phyloP scores from a whole-genome alignment of 2,329 filamentous ascomycete species.

The Simplicillium sp. region DNA sequence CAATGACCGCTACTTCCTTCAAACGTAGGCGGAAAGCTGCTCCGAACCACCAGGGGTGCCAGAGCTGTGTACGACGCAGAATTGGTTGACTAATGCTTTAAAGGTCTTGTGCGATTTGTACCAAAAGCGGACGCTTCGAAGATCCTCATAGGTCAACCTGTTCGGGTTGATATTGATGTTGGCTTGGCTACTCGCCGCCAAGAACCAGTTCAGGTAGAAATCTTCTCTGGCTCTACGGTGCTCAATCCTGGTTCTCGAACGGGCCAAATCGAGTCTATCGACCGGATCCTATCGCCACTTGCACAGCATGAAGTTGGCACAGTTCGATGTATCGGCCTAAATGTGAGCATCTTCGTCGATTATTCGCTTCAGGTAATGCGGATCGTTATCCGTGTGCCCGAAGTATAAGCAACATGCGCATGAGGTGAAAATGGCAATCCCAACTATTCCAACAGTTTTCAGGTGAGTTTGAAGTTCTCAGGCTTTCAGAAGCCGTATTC shows the following conservation, averaged over 20 bases:
- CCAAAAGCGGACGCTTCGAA: constrained; percentile 38
- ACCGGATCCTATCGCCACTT: too few relatives aligned
- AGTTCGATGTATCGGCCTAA: too few relatives aligned
- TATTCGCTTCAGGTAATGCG: too few relatives aligned
- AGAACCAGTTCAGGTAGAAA: constrained; percentile 43
- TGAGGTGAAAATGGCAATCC: constrained; percentile 42
- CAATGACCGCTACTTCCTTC: too few relatives aligned
- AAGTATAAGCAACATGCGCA: constrained; percentile 27
- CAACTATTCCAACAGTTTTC: constrained; percentile 46
- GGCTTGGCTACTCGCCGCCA: constrained; percentile 46
- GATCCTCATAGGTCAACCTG: constrained; percentile 46
- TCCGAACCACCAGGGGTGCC: too few relatives aligned
- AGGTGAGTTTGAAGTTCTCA: constrained; percentile 26
- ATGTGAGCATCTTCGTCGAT: too few relatives aligned
- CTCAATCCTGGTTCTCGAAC: constrained; percentile 41
- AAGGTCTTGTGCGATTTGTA: constrained; percentile 51
- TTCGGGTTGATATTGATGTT: constrained; percentile 42
- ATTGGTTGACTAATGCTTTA: constrained; percentile 38
- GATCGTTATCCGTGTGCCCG: too few relatives aligned
- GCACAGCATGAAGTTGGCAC: too few relatives aligned
- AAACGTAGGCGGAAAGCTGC: too few relatives aligned
- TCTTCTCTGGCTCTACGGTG: constrained; percentile 50
- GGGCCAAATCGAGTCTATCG: background rate
- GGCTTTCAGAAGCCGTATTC: background rate
- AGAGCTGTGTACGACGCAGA: too few relatives aligned